These are phyloP conservation scores for Syncephalis plumigaleata DNA, from an alignment of 371 early-diverging fungal genomes.

Conservation along the genomic window DNA sequence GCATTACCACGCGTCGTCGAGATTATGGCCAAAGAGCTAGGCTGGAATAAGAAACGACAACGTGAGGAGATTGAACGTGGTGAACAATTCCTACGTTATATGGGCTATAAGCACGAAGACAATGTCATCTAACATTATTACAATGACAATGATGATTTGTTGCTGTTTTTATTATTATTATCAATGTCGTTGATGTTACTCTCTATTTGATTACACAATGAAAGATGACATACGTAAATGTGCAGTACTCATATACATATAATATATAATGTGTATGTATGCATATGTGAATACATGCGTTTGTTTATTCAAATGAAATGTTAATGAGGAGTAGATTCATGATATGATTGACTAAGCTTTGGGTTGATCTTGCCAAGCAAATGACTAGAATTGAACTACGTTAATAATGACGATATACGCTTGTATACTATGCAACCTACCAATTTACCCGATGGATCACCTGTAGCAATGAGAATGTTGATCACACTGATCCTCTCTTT, in stretches of 20 bases:
- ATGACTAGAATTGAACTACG: slow-evolving; percentile 5
- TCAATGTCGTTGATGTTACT: no score
- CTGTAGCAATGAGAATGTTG: slow-evolving; percentile 28
- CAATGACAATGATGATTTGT: no score
- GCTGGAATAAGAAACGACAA: slow-evolving; percentile 55
- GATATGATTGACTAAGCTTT: no score
- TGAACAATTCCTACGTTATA: slow-evolving; percentile 59
- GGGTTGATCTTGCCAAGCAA: slow-evolving; percentile 7
- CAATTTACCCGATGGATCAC: slow-evolving; percentile 19
- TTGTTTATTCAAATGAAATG: no score
- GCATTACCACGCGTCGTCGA: slow-evolving; percentile 76
- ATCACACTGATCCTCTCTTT: slow-evolving; percentile 21
- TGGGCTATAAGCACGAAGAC: slow-evolving; percentile 51
- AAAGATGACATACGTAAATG: no score
- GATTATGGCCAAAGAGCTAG: slow-evolving; percentile 81
- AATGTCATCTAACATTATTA: no score
- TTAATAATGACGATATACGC: not conserved
- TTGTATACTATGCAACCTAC: not conserved
- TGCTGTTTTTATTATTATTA: no score
- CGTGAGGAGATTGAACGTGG: slow-evolving; percentile 49
- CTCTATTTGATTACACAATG: no score
- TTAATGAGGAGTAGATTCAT: no score
- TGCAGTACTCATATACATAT: no score
- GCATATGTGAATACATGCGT: no score
- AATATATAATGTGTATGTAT: no score